Evolutionary conservation across 2,329 filamentous ascomycete species (phyloP), one percentile per base, ranked within the genome.

Genomic region (Chaetomium globosum): DNA sequence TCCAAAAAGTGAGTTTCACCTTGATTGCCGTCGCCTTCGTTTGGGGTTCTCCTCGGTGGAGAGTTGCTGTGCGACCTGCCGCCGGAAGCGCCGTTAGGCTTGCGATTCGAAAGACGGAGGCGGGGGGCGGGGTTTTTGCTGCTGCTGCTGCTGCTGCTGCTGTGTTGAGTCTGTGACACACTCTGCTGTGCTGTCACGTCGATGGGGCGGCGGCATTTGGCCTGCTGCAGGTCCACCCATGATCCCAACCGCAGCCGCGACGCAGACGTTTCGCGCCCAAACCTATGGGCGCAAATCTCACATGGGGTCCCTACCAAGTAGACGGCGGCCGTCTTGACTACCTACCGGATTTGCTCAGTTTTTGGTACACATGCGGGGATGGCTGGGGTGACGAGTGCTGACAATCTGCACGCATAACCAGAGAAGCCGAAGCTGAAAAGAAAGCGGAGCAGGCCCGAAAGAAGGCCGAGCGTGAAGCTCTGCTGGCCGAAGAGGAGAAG

Each of bases 401-500:
- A 69, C 63, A n/a, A 49, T 39, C 33, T 53, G 21, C 48, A 21
- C 12, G 23, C 59, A 36, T 54, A 23, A 61, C 33, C 71, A 97
- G 93, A 76, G 92, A 96, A 72, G 89, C 90, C 43, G 92, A 93
- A 61, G 91, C 90, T 58, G 88, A 88, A 58, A 96, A 94, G 79
- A 93, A 90, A 71, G 90, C 89, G 63, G 92, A 96, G 75, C 85
- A 83, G 63, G 91, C 90, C 2, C 87, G 89, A 64, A 96, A 97
- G 80, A 98, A 97, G 80, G 94, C 93, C 59, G 95, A 98, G 76
- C 90, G 90, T 58, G 93, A 96, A 1, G 92, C 93, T 12, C 81
- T 93, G 28, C 80, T 93, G 46, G 89, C 87, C 64, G 93, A 91
- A 75, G 95, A 99, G 78, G 94, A 97, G 75, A 89, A 85, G 68